Evolutionary conservation across 164 flowering plant genomes (phyloP).

Genomic region (Tetrastigma voinierianum): DNA sequence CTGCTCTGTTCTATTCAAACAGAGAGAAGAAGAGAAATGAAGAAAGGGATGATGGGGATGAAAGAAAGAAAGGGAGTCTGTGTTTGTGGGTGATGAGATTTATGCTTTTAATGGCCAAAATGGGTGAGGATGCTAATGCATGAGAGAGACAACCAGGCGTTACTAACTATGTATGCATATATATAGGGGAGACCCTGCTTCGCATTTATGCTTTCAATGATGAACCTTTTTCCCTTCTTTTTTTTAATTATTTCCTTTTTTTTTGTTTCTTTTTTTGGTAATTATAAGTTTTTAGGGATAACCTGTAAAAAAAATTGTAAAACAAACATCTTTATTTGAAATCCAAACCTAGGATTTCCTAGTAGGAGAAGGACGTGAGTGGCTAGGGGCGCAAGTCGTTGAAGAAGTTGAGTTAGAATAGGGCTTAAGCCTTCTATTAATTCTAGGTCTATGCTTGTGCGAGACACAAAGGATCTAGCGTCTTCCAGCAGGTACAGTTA

Average conservation of each 20-base stretch:
- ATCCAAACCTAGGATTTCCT: too few species aligned
- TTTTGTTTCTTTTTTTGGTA: too few species aligned
- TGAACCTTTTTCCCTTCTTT: neutral
- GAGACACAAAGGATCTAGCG: too few species aligned
- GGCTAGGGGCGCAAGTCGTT: too few species aligned
- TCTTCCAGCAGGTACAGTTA: too few species aligned
- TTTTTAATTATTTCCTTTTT: neutral
- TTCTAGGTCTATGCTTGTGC: too few species aligned
- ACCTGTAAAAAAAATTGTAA: too few species aligned
- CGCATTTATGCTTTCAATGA: constrained; percentile 22
- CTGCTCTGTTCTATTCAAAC: neutral
- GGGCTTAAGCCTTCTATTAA: too few species aligned
- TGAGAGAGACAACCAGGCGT: constrained; percentile 15
- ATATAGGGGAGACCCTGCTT: constrained; percentile 12
- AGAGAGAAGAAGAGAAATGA: neutral
- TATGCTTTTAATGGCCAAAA: constrained; percentile 2
- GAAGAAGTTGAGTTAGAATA: too few species aligned
- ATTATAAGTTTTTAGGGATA: too few species aligned
- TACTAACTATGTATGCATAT: constrained; percentile 19
- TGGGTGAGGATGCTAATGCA: constrained; percentile 10
- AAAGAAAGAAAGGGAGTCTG: constrained; percentile 3
- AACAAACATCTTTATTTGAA: too few species aligned
- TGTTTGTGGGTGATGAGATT: neutral
- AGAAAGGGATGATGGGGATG: neutral
- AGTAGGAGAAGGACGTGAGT: too few species aligned